A percentile compares a stretch with the other conserved stretches of the same genome.
These are phyloP conservation scores for Fusarium graminum DNA, from an alignment of 2,329 filamentous ascomycete species.

Conservation along the genomic window DNA sequence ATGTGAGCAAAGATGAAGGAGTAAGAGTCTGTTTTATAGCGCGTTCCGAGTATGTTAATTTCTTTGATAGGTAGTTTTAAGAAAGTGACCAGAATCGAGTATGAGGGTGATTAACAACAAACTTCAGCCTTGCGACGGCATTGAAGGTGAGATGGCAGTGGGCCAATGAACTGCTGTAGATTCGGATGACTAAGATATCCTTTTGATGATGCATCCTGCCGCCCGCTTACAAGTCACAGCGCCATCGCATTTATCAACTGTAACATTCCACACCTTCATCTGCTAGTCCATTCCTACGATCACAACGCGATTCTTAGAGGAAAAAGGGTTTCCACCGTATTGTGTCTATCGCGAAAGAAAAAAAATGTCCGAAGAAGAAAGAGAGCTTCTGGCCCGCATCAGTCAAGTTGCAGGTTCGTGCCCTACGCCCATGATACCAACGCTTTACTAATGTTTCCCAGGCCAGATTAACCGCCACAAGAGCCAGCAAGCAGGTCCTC, in stretches of 20 bases:
- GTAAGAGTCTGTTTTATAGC: background rate
- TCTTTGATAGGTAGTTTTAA: background rate
- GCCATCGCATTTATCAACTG: conserved; percentile 12
- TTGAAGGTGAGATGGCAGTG: conserved; percentile 13
- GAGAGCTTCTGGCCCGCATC: conserved; percentile 67
- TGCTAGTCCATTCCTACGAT: conserved; percentile 10
- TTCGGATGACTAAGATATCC: conserved; percentile 43
- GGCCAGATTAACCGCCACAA: conserved; percentile 86
- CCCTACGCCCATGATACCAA: conserved; percentile 20
- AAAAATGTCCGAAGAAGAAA: conserved; percentile 63
- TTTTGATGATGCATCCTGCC: conserved; percentile 40
- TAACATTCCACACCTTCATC: conserved; percentile 10
- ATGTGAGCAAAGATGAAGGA: background rate
- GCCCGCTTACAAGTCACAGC: conserved; percentile 8
- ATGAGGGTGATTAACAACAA: conserved; percentile 17
- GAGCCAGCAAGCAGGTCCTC: conserved; percentile 66
- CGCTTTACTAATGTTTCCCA: conserved; percentile 54
- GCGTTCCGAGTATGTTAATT: background rate
- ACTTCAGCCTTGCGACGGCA: conserved; percentile 43
- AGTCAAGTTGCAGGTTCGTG: conserved; percentile 63
- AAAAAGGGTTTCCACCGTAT: background rate
- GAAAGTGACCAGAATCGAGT: conserved; percentile 3
- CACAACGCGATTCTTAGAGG: background rate
- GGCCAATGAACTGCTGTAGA: conserved; percentile 37
- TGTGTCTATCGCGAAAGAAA: background rate